These are phyloP conservation scores for Astraeus odoratus DNA, from an alignment of 768 basidiomycete genomes.

Conservation along the genomic window DNA sequence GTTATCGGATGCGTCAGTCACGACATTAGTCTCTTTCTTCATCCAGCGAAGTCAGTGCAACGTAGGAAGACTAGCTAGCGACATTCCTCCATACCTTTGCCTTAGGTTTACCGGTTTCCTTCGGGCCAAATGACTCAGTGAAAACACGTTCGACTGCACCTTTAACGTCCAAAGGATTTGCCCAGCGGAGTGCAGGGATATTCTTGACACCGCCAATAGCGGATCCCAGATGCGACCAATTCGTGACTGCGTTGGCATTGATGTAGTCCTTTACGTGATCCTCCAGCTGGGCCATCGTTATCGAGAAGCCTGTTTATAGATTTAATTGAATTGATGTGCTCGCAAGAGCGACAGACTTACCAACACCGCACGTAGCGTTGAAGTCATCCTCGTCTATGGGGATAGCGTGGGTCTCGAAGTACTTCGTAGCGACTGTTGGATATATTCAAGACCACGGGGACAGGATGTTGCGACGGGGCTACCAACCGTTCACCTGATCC, in stretches of 20 bases:
- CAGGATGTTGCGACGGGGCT: background rate
- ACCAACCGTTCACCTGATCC: conserved; percentile 84
- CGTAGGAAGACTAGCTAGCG: background rate
- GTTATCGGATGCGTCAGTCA: conserved; percentile 7
- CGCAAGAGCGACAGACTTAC: conserved; percentile 38
- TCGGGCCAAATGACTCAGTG: conserved; percentile 61
- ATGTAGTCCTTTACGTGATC: conserved; percentile 52
- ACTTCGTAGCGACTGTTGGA: conserved; percentile 55
- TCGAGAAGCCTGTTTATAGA: conserved; percentile 58
- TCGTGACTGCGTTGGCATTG: conserved; percentile 43
- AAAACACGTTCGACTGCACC: conserved; percentile 70
- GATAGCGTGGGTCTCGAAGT: conserved; percentile 49
- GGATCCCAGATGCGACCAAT: conserved; percentile 73
- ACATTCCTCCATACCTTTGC: conserved; percentile 42
- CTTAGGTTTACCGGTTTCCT: conserved; percentile 60
- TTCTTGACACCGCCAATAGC: conserved; percentile 58
- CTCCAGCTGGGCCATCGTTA: conserved; percentile 60
- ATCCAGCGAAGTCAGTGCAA: conserved; percentile 10
- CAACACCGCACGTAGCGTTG: conserved; percentile 78
- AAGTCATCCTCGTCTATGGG: conserved; percentile 69
- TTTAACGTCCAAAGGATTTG: conserved; percentile 78
- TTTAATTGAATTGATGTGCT: conserved; percentile 1
- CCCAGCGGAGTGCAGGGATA: conserved; percentile 69
- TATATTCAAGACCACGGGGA: conserved; percentile 3
- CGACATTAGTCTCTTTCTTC: conserved; percentile 36